These are phyloP conservation scores for Fusarium protoensiforme DNA, from an alignment of 2,329 filamentous ascomycete species.

Conservation along the genomic window DNA sequence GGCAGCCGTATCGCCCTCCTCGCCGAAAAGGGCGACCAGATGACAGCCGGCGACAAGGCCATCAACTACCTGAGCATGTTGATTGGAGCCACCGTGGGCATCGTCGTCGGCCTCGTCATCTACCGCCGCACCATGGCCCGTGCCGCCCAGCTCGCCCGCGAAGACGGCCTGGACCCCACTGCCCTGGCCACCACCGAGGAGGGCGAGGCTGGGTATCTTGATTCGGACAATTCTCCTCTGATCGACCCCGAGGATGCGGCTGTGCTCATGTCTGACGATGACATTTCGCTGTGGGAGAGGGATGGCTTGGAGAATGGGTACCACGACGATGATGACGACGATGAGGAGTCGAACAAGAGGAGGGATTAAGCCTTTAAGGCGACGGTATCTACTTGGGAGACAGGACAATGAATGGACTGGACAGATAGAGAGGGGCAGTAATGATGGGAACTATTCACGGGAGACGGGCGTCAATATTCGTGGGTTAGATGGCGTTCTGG, in stretches of 20 bases:
- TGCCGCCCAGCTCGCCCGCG: conserved; percentile 66
- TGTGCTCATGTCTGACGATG: conserved; percentile 67
- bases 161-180: conserved; percentile 48
- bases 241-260: conserved; percentile 62
- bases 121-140: conserved; percentile 77
- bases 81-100: conserved; percentile 76
- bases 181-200: conserved; percentile 45
- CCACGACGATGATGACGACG: conserved; percentile 49
- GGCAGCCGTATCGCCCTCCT: conserved; percentile 84
- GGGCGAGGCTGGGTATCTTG: conserved; percentile 54
- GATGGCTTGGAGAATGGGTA: conserved; percentile 51
- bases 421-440: not conserved
- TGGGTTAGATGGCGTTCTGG: conserved; percentile 39
- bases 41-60: conserved; percentile 81
- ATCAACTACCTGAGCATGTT: conserved; percentile 87
- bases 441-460: conserved; percentile 3
- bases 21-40: conserved; percentile 84
- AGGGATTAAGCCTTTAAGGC: conserved; percentile 7
- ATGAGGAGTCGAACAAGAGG: conserved; percentile 34
- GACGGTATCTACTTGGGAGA: not conserved
- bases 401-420: not conserved
- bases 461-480: conserved; percentile 1
- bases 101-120: conserved; percentile 84
- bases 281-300: conserved; percentile 67
- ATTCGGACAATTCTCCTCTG: conserved; percentile 55